Conservation (phyloP, 257 asterid species). For the Penstemon eatonii region DNA sequence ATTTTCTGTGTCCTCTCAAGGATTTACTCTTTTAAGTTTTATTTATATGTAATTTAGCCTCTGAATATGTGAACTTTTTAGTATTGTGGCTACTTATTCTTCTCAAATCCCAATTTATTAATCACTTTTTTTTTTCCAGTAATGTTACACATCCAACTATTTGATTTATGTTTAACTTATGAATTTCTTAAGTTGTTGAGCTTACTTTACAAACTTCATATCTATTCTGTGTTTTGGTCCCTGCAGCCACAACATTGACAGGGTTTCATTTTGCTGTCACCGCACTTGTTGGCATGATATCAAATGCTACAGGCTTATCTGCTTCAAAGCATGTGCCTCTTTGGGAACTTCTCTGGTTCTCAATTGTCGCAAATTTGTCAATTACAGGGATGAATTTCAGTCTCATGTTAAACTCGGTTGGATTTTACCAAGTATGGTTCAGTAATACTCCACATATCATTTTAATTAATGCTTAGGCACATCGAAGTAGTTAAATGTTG, state of each 20-base stretch:
- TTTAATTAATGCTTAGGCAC: slow-evolving; percentile 18
- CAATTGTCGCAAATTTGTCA: slow-evolving; percentile 87
- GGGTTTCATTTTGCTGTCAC: slow-evolving; percentile 96
- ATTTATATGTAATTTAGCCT: slow-evolving; percentile 8
- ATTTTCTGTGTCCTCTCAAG: neutral
- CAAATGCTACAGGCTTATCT: slow-evolving; percentile 87
- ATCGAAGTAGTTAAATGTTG: neutral
- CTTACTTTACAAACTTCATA: neutral
- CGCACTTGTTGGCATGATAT: slow-evolving; percentile 89
- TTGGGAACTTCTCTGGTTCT: slow-evolving; percentile 99
- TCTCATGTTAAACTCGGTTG: slow-evolving; percentile 99
- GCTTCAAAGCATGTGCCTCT: slow-evolving; percentile 87
- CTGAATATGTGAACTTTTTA: neutral
- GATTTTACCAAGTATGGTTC: slow-evolving; percentile 86
- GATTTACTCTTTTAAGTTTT: neutral
- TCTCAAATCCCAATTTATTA: slow-evolving; percentile 5
- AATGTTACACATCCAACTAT: slow-evolving; percentile 15
- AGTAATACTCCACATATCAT: slow-evolving; percentile 17
- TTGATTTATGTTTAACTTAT: slow-evolving; percentile 18
- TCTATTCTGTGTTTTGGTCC: slow-evolving; percentile 25
- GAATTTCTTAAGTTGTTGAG: slow-evolving; percentile 1
- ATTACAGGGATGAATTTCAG: slow-evolving; percentile 97
- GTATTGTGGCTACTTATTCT: neutral
- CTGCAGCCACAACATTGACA: slow-evolving; percentile 90
- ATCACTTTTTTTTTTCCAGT: slow-evolving; percentile 5